Evolutionary conservation across 352 stramenopile species (phyloP).

Genomic region (Globisporangium apiculatum): DNA sequence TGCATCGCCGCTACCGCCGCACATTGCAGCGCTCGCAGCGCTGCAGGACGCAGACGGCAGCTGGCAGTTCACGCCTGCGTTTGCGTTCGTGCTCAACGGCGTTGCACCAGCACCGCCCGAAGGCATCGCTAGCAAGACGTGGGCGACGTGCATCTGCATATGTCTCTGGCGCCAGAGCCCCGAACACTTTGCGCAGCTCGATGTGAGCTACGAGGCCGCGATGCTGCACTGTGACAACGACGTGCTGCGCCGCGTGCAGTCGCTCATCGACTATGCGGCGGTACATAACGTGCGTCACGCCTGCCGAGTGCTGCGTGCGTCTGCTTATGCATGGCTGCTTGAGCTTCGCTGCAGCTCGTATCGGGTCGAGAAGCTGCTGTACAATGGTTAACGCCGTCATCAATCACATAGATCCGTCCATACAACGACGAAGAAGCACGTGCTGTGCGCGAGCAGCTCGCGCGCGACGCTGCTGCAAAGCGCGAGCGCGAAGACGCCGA

Average conservation of each 20-base stretch:
- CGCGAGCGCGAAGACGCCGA: slow-evolving; percentile 39
- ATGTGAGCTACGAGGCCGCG: slow-evolving; percentile 45
- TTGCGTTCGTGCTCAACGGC: slow-evolving; percentile 45
- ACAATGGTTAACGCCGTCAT: too few species aligned
- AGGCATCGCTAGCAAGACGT: slow-evolving; percentile 44
- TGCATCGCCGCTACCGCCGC: slow-evolving; percentile 20
- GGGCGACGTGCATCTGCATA: slow-evolving; percentile 52
- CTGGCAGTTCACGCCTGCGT: slow-evolving; percentile 50
- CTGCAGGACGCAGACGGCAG: slow-evolving; percentile 58
- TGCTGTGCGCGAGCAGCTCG: slow-evolving; percentile 35
- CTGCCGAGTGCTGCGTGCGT: not conserved
- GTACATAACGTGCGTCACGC: slow-evolving; percentile 23
- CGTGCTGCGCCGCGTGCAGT: slow-evolving; percentile 33
- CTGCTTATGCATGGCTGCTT: not conserved
- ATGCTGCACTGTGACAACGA: slow-evolving; percentile 58
- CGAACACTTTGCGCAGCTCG: slow-evolving; percentile 50
- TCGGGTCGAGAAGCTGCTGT: too few species aligned
- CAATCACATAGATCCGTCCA: slow-evolving; percentile 30
- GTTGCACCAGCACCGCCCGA: slow-evolving; percentile 30
- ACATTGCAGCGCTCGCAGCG: slow-evolving; percentile 33
- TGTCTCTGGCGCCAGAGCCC: slow-evolving; percentile 49
- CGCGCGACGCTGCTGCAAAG: slow-evolving; percentile 33
- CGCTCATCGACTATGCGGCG: slow-evolving; percentile 31
- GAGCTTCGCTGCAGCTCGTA: not conserved
- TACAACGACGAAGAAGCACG: slow-evolving; percentile 49